Evolutionary conservation across 768 basidiomycete genomes (phyloP).

Genomic region (Podaxis carcinomalis): DNA sequence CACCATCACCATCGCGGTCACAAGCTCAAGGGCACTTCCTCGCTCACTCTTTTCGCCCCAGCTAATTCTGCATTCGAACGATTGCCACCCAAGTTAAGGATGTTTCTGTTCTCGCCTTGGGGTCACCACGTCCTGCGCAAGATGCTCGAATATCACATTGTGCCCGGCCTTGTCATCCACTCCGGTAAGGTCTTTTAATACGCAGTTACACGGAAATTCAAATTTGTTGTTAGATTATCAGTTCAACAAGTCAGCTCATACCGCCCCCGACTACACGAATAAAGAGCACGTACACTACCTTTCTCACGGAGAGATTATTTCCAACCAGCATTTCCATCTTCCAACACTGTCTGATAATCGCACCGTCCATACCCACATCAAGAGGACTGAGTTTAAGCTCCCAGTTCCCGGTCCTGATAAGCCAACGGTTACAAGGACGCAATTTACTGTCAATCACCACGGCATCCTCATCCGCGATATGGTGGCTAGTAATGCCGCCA

Average conservation of each 20-base stretch:
- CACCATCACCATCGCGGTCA: conserved; percentile 29
- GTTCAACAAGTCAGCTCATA: conserved; percentile 24
- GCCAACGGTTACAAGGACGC: conserved; percentile 27
- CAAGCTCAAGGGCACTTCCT: conserved; percentile 39
- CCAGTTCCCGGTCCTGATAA: conserved; percentile 26
- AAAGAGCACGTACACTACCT: not conserved
- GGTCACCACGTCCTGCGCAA: conserved; percentile 48
- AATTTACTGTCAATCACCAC: conserved; percentile 35
- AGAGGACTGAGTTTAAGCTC: conserved; percentile 40
- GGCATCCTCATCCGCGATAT: conserved; percentile 39
- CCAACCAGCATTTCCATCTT: conserved; percentile 29
- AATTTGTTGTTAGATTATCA: conserved; percentile 20
- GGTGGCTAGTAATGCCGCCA: conserved; percentile 52
- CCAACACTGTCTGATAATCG: conserved; percentile 41
- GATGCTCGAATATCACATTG: conserved; percentile 54
- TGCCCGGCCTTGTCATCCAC: conserved; percentile 44
- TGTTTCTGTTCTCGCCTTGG: conserved; percentile 59
- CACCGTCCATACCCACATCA: conserved; percentile 41
- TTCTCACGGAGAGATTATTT: conserved; percentile 24
- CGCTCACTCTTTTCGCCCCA: conserved; percentile 51
- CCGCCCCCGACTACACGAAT: not conserved
- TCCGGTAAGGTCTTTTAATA: conserved; percentile 32
- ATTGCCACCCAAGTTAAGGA: conserved; percentile 45
- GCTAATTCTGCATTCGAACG: conserved; percentile 43
- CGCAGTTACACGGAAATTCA: not conserved